These are phyloP conservation scores for Aspergillus fructus DNA, from an alignment of 2,329 filamentous ascomycete genomes.

Conservation along the genomic window DNA sequence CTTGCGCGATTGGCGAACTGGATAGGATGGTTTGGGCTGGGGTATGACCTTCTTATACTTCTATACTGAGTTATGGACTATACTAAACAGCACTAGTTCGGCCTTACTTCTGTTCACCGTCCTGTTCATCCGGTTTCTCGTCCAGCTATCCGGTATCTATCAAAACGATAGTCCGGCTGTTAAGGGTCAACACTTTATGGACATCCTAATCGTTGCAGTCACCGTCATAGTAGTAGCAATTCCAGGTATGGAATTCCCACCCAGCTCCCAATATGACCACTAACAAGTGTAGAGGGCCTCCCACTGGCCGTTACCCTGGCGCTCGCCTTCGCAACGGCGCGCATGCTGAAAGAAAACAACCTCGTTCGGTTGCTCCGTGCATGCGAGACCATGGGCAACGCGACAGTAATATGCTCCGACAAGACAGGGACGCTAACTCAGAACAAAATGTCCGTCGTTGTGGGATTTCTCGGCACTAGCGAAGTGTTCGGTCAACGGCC, in stretches of 20 bases:
- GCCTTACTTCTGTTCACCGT: constrained; percentile 82
- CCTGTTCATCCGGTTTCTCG: constrained; percentile 81
- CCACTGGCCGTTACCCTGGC: constrained; percentile 74
- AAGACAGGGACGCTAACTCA: constrained; percentile 75
- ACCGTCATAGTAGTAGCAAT: constrained; percentile 80
- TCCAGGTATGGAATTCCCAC: constrained; percentile 43
- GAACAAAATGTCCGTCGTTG: constrained; percentile 75
- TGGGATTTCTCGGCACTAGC: constrained; percentile 64
- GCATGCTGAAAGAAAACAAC: constrained; percentile 76
- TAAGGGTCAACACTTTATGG: constrained; percentile 76
- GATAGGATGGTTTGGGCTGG: constrained; percentile 75
- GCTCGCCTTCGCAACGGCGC: constrained; percentile 72
- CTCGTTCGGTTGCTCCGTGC: constrained; percentile 73
- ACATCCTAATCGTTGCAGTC: constrained; percentile 77
- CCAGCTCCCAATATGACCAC: background rate
- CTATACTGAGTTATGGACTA: constrained; percentile 12
- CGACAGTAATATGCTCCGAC: constrained; percentile 76
- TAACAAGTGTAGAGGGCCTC: constrained; percentile 58
- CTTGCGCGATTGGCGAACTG: constrained; percentile 73
- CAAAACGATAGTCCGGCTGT: constrained; percentile 56
- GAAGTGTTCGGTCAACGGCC: constrained; percentile 46
- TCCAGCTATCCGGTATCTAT: constrained; percentile 57
- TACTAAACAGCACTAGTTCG: constrained; percentile 35
- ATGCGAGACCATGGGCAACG: constrained; percentile 80
- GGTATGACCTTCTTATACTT: constrained; percentile 30